Conservation (phyloP, 2,329 filamentous ascomycete species). For the Mycosphaerella sp. region DNA sequence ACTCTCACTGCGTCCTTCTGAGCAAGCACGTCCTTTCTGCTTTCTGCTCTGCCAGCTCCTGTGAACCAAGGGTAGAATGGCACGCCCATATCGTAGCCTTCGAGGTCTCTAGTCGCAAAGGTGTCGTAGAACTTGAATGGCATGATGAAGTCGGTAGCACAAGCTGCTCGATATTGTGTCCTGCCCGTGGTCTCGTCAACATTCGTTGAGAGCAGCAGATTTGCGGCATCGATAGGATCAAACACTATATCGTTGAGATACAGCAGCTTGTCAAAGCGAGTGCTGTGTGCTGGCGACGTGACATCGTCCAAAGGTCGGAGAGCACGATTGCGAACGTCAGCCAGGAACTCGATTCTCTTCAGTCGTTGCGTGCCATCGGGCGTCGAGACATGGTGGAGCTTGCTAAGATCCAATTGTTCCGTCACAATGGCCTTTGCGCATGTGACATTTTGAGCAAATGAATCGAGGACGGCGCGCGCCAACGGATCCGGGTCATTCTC, state of each 20-base stretch:
- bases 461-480: slow-evolving; percentile 50
- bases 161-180: slow-evolving; percentile 58
- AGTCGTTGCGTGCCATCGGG: slow-evolving; percentile 58
- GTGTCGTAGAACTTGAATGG: slow-evolving; percentile 67
- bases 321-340: slow-evolving; percentile 65
- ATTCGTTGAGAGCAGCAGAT: slow-evolving; percentile 60
- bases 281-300: slow-evolving; percentile 39
- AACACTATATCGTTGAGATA: slow-evolving; percentile 64
- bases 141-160: slow-evolving; percentile 63
- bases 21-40: slow-evolving; percentile 56
- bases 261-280: slow-evolving; percentile 50
- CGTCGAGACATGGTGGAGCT: slow-evolving; percentile 54
- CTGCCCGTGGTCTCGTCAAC: slow-evolving; percentile 45
- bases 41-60: slow-evolving; percentile 44
- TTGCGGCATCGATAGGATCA: slow-evolving; percentile 52
- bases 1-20: slow-evolving; percentile 62
- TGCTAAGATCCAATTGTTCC: slow-evolving; percentile 53
- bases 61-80: slow-evolving; percentile 65
- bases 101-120: slow-evolving; percentile 62
- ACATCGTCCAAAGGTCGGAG: slow-evolving; percentile 54
- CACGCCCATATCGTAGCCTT: slow-evolving; percentile 58
- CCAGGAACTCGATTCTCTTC: slow-evolving; percentile 68
- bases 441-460: slow-evolving; percentile 47
- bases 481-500: slow-evolving; percentile 61
- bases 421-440: slow-evolving; percentile 50